Percentiles rank a stretch among this genome's conserved stretches.
Evolutionary conservation across 345 rosid species (phyloP).

Genomic region (Melastoma malabathricum): DNA sequence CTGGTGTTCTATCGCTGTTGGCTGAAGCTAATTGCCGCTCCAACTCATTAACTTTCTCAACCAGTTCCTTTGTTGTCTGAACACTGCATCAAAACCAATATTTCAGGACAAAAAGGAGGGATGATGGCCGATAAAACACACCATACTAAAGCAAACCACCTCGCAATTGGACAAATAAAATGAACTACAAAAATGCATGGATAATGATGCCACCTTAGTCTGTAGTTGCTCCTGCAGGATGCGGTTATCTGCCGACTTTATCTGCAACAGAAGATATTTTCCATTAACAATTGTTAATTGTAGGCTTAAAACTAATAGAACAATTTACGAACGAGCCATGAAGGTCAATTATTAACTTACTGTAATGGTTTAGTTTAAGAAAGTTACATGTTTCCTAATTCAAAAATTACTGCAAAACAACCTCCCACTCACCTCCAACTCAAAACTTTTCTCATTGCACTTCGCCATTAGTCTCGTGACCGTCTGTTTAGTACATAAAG

Average conservation of each 20-base stretch:
- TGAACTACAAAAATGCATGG: not conserved
- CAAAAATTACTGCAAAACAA: too few relatives aligned
- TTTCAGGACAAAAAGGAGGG: too few relatives aligned
- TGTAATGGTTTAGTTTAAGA: too few relatives aligned
- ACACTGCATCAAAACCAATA: conserved; percentile 29
- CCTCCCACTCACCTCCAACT: conserved; percentile 55
- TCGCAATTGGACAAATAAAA: not conserved
- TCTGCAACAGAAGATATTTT: conserved; percentile 29
- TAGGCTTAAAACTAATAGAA: not conserved
- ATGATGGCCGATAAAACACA: not conserved
- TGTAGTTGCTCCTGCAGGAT: conserved; percentile 95
- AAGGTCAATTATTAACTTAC: too few relatives aligned
- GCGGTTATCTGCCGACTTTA: conserved; percentile 94
- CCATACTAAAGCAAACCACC: not conserved
- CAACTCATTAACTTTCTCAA: conserved; percentile 51
- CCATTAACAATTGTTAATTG: not conserved
- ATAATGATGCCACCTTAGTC: conserved; percentile 40
- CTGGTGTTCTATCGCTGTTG: conserved; percentile 28
- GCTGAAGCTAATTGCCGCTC: conserved; percentile 60
- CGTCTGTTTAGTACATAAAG: conserved; percentile 39
- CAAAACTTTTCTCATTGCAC: conserved; percentile 91
- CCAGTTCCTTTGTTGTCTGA: conserved; percentile 72
- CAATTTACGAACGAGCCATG: too few relatives aligned
- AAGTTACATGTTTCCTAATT: too few relatives aligned
- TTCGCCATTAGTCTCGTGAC: conserved; percentile 87